These are phyloP conservation scores for Orbilia javanica DNA, from an alignment of 2,329 filamentous ascomycete genomes.

Conservation along the genomic window DNA sequence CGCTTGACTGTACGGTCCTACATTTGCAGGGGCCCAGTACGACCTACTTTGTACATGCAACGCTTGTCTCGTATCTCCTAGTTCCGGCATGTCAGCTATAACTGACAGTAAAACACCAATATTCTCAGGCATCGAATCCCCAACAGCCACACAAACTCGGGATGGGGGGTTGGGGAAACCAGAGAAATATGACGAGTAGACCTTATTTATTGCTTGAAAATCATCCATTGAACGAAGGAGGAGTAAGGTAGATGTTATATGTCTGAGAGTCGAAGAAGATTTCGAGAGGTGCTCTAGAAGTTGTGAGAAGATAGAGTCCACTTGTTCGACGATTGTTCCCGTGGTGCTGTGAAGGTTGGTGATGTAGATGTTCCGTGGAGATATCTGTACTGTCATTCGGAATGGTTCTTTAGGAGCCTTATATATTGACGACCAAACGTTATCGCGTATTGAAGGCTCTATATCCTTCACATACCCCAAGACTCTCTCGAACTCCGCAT, in stretches of 20 bases:
- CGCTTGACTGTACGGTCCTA: slow-evolving; percentile 95
- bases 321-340: slow-evolving; percentile 15
- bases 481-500: slow-evolving; percentile 70
- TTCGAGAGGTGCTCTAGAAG: slow-evolving; percentile 64
- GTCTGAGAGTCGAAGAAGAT: slow-evolving; percentile 58
- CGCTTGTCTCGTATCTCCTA: slow-evolving; percentile 68
- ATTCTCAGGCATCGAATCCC: slow-evolving; percentile 73
- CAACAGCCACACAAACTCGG: slow-evolving; percentile 84
- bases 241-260: slow-evolving; percentile 65
- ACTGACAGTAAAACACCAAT: slow-evolving; percentile 73
- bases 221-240: slow-evolving; percentile 83
- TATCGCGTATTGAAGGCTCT: background rate
- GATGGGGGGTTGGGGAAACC: slow-evolving; percentile 83
- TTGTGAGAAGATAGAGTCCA: slow-evolving; percentile 36
- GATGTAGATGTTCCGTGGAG: slow-evolving; percentile 32
- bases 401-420: background rate
- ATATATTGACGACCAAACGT: background rate
- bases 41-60: slow-evolving; percentile 93
- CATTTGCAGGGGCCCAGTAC: slow-evolving; percentile 98
- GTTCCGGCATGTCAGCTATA: slow-evolving; percentile 65
- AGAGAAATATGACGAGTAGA: slow-evolving; percentile 80
- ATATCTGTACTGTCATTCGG: slow-evolving; percentile 19
- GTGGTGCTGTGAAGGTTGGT: slow-evolving; percentile 29
- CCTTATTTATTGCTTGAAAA: slow-evolving; percentile 79
- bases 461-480: background rate